Percentiles rank a stretch among this genome's conserved stretches.
Conservation (phyloP, 2,329 filamentous ascomycete genomes). For the Fonsecaea pedrosoi region DNA sequence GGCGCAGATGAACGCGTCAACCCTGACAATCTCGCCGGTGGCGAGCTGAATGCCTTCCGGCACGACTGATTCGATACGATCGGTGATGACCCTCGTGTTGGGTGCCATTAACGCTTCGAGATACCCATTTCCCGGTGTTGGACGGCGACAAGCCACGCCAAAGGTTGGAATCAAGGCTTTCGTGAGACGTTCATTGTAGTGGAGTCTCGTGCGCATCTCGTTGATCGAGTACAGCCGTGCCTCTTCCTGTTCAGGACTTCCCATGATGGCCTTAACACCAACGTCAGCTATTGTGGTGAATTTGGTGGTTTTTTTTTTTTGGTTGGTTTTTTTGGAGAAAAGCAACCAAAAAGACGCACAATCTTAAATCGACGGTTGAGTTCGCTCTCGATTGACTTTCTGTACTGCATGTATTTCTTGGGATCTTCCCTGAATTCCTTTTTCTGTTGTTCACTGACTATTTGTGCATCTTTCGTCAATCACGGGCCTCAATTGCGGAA, state of each 20-base stretch:
- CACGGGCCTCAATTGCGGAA: neutral
- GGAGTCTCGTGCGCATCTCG: neutral
- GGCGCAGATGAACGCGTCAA: slow-evolving; percentile 35
- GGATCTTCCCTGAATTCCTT: neutral
- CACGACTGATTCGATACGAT: slow-evolving; percentile 52
- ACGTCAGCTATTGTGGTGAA: neutral
- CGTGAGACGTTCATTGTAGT: neutral
- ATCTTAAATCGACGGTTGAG: neutral
- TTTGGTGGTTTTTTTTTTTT: no score
- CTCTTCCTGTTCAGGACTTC: neutral
- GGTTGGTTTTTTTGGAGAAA: no score
- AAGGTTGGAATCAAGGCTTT: neutral
- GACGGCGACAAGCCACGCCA: slow-evolving; percentile 43
- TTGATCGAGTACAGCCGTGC: neutral
- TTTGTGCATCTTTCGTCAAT: neutral
- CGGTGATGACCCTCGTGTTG: slow-evolving; percentile 59
- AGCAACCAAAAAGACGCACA: neutral
- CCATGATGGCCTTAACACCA: neutral
- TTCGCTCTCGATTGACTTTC: neutral
- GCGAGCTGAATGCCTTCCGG: slow-evolving; percentile 46
- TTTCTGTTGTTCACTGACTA: neutral
- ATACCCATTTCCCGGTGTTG: slow-evolving; percentile 60
- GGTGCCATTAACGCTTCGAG: slow-evolving; percentile 53
- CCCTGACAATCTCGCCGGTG: slow-evolving; percentile 34
- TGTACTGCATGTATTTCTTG: neutral